A percentile compares a stretch with the other conserved stretches of the same genome.
Evolutionary conservation across 208 protist species (phyloP).

Genomic region (Crithidia thermophila): DNA sequence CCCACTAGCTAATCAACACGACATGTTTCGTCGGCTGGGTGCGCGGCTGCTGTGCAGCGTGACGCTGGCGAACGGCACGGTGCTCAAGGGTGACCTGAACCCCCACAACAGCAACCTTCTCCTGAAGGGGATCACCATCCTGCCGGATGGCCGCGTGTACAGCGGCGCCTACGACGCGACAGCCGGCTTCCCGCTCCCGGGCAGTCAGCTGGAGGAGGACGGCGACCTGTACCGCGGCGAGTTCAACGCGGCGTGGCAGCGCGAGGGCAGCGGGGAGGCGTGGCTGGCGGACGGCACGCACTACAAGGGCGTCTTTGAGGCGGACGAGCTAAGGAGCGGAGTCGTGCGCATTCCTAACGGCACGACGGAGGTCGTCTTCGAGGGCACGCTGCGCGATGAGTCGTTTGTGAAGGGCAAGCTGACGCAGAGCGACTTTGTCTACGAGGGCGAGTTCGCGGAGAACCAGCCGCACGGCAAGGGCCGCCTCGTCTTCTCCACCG

Average conservation of each 20-base stretch:
- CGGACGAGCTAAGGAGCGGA: constrained; percentile 83
- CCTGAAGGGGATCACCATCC: constrained; percentile 62
- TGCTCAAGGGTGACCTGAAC: constrained; percentile 75
- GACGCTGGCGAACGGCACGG: constrained; percentile 68
- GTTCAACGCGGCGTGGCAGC: constrained; percentile 89
- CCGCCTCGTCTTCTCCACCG: constrained; percentile 70
- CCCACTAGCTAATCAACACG: not conserved
- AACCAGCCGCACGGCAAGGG: constrained; percentile 90
- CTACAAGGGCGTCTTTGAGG: constrained; percentile 77
- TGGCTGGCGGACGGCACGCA: constrained; percentile 88
- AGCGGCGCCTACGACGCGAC: constrained; percentile 67
- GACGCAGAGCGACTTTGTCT: constrained; percentile 82
- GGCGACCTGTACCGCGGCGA: constrained; percentile 86
- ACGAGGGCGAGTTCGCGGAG: constrained; percentile 80
- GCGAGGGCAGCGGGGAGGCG: constrained; percentile 81
- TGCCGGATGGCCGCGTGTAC: constrained; percentile 83
- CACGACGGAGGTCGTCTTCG: constrained; percentile 82
- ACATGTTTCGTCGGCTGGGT: constrained; percentile 36
- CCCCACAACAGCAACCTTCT: constrained; percentile 47
- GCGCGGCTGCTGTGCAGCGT: constrained; percentile 31
- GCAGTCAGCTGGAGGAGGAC: constrained; percentile 87
- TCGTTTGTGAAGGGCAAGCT: constrained; percentile 81
- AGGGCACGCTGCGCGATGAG: constrained; percentile 80
- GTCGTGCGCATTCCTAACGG: constrained; percentile 89
- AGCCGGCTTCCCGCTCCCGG: constrained; percentile 66